phyloP scores from a whole-genome alignment of 768 basidiomycete species.

The Podaxis rugospora region DNA sequence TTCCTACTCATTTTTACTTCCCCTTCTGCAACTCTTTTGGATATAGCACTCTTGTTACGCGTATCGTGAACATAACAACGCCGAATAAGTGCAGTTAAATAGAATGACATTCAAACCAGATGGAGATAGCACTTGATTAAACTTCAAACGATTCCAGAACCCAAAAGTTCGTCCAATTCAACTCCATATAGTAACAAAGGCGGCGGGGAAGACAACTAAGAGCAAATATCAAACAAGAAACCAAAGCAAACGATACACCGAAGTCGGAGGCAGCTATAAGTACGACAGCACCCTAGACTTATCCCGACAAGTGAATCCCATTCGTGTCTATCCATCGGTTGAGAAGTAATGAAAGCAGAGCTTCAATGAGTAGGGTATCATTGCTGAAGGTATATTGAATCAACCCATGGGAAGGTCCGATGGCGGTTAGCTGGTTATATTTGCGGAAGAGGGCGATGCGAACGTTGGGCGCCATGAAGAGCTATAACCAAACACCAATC shows the following conservation, averaged over 20 bases:
- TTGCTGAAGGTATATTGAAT: constrained; percentile 62
- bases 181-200: neutral
- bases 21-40: neutral
- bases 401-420: constrained; percentile 62
- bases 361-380: constrained; percentile 56
- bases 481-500: constrained; percentile 16
- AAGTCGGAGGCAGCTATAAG: neutral
- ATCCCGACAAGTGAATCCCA: constrained; percentile 31
- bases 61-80: constrained; percentile 4
- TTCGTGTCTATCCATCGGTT: constrained; percentile 72
- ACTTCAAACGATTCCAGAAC: neutral
- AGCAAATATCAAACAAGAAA: neutral
- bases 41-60: constrained; percentile 8
- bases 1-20: neutral
- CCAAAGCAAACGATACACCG: constrained; percentile 11
- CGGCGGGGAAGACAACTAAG: neutral
- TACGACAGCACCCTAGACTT: constrained; percentile 7
- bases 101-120: neutral
- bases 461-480: constrained; percentile 43
- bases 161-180: neutral
- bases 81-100: constrained; percentile 1
- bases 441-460: constrained; percentile 58
- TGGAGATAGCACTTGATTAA: neutral
- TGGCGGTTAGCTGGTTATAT: constrained; percentile 45
- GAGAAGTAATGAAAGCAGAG: constrained; percentile 60